Evolutionary conservation across 257 asterid species (phyloP), one percentile per base, ranked within the genome.

Genomic region (Petunia secreta): DNA sequence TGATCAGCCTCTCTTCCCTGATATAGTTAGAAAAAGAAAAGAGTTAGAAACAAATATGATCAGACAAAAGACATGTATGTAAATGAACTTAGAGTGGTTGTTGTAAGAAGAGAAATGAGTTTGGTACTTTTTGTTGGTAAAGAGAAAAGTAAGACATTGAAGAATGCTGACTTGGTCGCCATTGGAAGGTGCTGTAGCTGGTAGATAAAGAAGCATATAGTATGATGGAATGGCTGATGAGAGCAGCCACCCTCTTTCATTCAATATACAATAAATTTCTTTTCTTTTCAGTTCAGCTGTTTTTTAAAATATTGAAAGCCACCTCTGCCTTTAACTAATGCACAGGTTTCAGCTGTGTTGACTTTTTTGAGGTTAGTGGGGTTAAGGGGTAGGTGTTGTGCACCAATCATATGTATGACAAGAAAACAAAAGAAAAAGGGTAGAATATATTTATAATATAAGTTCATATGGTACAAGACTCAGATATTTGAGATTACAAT

Each of bases 241-340:
- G n/a, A 71, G 86, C 84, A 82, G 86, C 91, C 75, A 86, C 89
- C 89, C 84, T 88, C 85, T 63, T 82, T 83, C 83, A 84, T 83
- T 74, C 63, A 81, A 52, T 9, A 25, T 25, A 25, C 77, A 48
- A 34, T 71, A 48, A 64, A 64, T 64, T 64, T 64, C 67, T 62
- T 60, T 60, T 6, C 66, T 14, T 57, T 57, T 57, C 63, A 15
- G 8, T 57, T 57, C 66, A 11, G 73, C 16, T 10, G 43, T 4
- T 38, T 38, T 64, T 64, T 25, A 64, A 48, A 71, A 71, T 71
- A 71, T 71, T 71, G 62, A 50, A 71, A 71, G 65, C 38, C 65
- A 9, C 13, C 63, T 55, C 15, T 55, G 16, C 4, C 25, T 50
- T 71, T 44, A 71, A 71, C 13, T 16, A 46, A 44, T 69, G n/a